These are phyloP conservation scores for Wakefieldia striispora DNA, from an alignment of 768 basidiomycete genomes.

Conservation along the genomic window DNA sequence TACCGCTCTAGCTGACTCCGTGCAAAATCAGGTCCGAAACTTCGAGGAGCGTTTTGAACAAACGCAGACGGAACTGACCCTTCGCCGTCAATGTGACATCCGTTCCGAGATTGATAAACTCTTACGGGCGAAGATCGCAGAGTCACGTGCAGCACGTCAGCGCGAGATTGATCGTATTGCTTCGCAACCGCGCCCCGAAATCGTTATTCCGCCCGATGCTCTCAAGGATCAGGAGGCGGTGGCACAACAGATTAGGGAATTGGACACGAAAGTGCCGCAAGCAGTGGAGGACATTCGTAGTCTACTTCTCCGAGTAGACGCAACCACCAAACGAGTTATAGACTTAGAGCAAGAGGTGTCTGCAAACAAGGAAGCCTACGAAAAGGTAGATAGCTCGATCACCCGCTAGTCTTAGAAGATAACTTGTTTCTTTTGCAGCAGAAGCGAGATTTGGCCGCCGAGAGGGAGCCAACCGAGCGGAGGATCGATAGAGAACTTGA, in stretches of 20 bases:
- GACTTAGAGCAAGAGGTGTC: slow-evolving; percentile 24
- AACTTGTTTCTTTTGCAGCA: slow-evolving; percentile 13
- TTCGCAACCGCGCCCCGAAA: slow-evolving; percentile 14
- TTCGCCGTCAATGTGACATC: slow-evolving; percentile 20
- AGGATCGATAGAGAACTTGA: slow-evolving; percentile 14
- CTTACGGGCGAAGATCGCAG: slow-evolving; percentile 16
- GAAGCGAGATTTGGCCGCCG: slow-evolving; percentile 13
- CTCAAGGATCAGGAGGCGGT: slow-evolving; percentile 18
- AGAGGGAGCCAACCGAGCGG: slow-evolving; percentile 12
- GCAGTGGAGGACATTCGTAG: slow-evolving; percentile 25
- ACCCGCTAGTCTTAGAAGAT: neutral
- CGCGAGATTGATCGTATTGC: slow-evolving; percentile 18
- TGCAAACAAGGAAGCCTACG: slow-evolving; percentile 10
- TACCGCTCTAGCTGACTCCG: neutral
- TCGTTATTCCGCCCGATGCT: slow-evolving; percentile 19
- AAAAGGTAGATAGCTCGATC: slow-evolving; percentile 13
- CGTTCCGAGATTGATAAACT: slow-evolving; percentile 17
- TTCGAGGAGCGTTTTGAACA: slow-evolving; percentile 33
- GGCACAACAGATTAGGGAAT: slow-evolving; percentile 11
- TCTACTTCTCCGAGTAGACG: slow-evolving; percentile 24
- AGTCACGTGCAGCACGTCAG: slow-evolving; percentile 21
- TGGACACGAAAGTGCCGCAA: slow-evolving; percentile 25
- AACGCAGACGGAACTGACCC: slow-evolving; percentile 28
- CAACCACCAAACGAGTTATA: slow-evolving; percentile 17
- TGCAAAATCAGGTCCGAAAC: slow-evolving; percentile 19